Base-by-base conservation (phyloP, 1,139 yeast species). In the Saccharomyces hybrid region DNA sequence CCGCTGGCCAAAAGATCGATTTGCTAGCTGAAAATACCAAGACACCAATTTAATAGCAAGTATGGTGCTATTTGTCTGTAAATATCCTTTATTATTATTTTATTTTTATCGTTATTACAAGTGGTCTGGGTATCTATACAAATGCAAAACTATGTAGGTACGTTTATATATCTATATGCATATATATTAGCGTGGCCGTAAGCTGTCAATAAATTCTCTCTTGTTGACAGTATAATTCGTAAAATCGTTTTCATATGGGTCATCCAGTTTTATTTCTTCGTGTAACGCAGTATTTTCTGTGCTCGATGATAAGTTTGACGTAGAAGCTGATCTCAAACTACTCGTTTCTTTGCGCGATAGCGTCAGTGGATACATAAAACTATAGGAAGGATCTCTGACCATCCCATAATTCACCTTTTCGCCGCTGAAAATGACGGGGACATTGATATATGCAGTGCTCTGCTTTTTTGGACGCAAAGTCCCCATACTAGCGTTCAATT, bases 1-100 rank as follows among this genome's bases (percentile, higher is more conserved):
- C 78, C 28, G 78, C 73, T 53, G 77, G 68, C 41, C 67, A 74
- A 26, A 68, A 69, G 50, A 68, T 79, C 53, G 86, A 86, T 64
- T 75, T 86, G 59, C 70, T 79, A 55, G 71, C 70, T 54, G 88
- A 83, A 65, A 71, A 76, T 13, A 38, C 52, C 48, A 46, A 26
- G 31, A 46, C 13, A 8, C 48, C 48, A 13, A 26, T 27, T 26
- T 27, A 27, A n/a, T 29, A 47, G 49, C 11, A 5, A 8, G 49
- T 28, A 5, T 5, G 11, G 5, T 19, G 38, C 11, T 7, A 19
- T 47, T 34, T 19, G 19, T 27, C 44, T 26, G 46, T 48, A 48
- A 31, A 25, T 28, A 23, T 28, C 27, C 3, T 46, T 16, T 26
- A 6, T 38, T 47, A 41, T 28, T 41, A 7, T 49, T 31, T 25